Conservation (phyloP, 306 rosid genomes). For the Corylus americana region DNA sequence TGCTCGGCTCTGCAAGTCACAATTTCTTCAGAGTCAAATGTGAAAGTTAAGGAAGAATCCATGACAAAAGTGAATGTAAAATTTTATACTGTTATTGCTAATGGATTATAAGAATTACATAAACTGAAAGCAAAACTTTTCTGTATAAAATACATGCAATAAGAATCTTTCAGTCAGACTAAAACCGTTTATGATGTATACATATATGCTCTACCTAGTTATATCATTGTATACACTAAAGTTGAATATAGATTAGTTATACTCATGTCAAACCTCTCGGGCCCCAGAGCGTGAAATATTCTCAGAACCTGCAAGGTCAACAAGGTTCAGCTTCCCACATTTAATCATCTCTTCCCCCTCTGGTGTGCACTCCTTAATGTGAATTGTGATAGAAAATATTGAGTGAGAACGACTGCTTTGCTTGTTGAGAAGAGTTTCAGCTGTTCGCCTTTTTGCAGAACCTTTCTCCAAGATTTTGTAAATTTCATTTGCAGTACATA, state of each 20-base stretch:
- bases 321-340: constrained; percentile 97
- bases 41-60: background rate
- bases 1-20: constrained; percentile 89
- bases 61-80: background rate
- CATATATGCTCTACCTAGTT: constrained; percentile 21
- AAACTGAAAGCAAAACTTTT: background rate
- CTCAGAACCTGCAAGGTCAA: constrained; percentile 99
- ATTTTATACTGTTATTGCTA: background rate
- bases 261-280: constrained; percentile 70
- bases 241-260: constrained; percentile 16
- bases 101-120: background rate
- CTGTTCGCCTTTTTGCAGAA: constrained; percentile 97
- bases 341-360: constrained; percentile 99
- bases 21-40: constrained; percentile 29
- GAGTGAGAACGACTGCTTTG: constrained; percentile 99
- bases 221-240: constrained; percentile 4
- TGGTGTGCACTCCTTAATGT: constrained; percentile 95
- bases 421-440: constrained; percentile 98
- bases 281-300: constrained; percentile 99
- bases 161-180: constrained; percentile 8
- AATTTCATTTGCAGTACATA: constrained; percentile 95
- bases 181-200: constrained; percentile 14
- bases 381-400: constrained; percentile 98
- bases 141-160: background rate
- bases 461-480: constrained; percentile 98